Evolutionary conservation across 352 stramenopile genomes (phyloP), one percentile per base, ranked within the genome.

Genomic region (Blastocystis sp.): DNA sequence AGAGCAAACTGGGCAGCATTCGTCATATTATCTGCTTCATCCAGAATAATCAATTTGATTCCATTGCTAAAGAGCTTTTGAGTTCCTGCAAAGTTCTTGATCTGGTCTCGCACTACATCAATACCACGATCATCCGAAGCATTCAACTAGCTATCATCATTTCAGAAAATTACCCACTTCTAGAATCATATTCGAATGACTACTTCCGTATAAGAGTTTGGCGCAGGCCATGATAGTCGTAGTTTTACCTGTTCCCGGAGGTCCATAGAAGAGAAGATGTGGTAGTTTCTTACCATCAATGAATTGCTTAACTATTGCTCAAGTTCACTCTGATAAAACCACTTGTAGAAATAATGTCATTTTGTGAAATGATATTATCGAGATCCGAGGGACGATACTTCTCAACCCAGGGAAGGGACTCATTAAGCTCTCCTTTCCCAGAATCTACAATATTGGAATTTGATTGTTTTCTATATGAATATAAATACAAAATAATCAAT

Each of bases 11-110:
- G 95, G 9, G 95, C 95, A 89, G 98, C 95, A 56, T 93, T 95
- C 4, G 95, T 98, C 95, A 98, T 98, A 61, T 94, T 95, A 89
- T 98, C 95, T n/a, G 94, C 94, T 88, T 98, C 95, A 88, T 98
- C 95, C n/a, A 98, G 90, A 88, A 98, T 97, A 77, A 98, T 96
- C 32, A 98, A 89, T 90, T 98, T 98, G 46, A 98, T 92, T 32
- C 95, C 95, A 9, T 91, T 91, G 88, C 90, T 93, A 89, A 97
- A 98, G 14, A 98, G 93, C 88, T 97, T 97, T 88, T 97, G 95
- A 21, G 95, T 98, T 35, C 93, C 95, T 0, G 96, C 95, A 89
- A 98, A 98, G 88, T 98, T 94, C 89, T 98, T 98, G 83, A 98
- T 97, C 90, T 98, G 93, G 88, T 98, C 95, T 43, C 96, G 93